Base-by-base conservation (phyloP, 129 eudicot genomes). In the Rutidosis leptorrhynchoides region DNA sequence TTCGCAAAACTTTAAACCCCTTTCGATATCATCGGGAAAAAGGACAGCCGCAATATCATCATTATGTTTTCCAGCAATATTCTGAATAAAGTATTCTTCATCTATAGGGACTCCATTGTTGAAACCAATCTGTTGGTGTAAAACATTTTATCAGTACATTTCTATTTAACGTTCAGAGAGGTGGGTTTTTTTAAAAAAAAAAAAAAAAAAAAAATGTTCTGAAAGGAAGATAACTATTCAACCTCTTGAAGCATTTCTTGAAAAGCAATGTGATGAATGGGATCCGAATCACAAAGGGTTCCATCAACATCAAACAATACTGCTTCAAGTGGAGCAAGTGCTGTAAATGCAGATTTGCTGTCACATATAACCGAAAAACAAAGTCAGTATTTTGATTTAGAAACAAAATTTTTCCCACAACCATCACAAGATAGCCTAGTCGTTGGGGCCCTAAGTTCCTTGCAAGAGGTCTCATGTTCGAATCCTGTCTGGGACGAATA, bases 201-300 rank as follows among this genome's bases (percentile, higher is more conserved):
- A n/a, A n/a, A n/a, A n/a, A n/a, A n/a, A n/a, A n/a, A n/a, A n/a
- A n/a, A n/a, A 12, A 9, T 4, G 9, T 11, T 25, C 5, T 32
- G 32, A 67, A 10, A 32, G 37, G n/a, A 26, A 62, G 30, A 9
- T 51, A 69, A 21, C 37, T 8, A 66, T 21, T 21, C 35, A 75
- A 92, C 98, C 93, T 88, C 89, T 69, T 19, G 84, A 83, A 92
- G 95, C 96, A 88, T 79, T 78, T 85, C 96, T 52, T 80, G 84
- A 67, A 92, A 92, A 57, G 98, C 96, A 77, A 77, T 67, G 64
- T 74, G 68, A 56, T 92, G 96, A 65, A 92, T 76, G 75, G 98
- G 98, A 78, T 92, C 98, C 32, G 98, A 73, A 78, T 92, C 96
- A 57, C 96, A 92, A 8, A 92, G 81, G 9, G 98, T 92, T 79